Evolutionary conservation across 805 yeast genomes (phyloP), one percentile per base, ranked within the genome.

Genomic region (Starmerella ratchasimensis): DNA sequence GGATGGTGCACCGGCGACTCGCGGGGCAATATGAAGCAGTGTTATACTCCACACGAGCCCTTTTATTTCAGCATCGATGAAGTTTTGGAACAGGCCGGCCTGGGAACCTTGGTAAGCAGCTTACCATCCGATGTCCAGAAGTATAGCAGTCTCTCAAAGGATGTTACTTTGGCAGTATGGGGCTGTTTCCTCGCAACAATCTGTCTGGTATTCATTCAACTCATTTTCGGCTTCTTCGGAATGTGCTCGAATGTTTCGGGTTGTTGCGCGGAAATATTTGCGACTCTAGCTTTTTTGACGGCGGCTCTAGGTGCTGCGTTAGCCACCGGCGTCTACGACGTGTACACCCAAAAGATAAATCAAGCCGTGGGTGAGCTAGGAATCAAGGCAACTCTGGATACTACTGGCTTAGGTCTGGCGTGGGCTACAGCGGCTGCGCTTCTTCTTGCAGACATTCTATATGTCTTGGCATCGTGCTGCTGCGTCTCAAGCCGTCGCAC

Each of bases 391-490:
- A 53, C 54, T 26, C 50, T 80, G 35, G 69, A 72, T 24, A 58
- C 60, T 15, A 39, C 49, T 35, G 76, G 68, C 47, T 67, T 72
- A 37, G 83, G 73, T 2, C 57, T 76, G 32, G 59, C 72, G 7
- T 80, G 88, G 90, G 72, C 72, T 11, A 66, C 75, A 1, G 68
- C 65, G 2, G 76, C 56, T 13, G 72, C 73, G 5, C 50, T 67
- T 2, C 41, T 70, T 13, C 35, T 66, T 34, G 54, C 70, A 11
- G 45, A 57, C n/a, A 15, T 68, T 16, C 49, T 63, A 37, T 67
- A 69, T 68, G 43, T 57, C 39, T 45, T 64, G 33, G 57, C 64
- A 20, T 53, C 59, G 21, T 68, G 71, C 54, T 65, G 68, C 49
- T 67, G 69, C 31, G 46, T 50, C n/a, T 44, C 60, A 1, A 39